Percentiles rank a stretch among this genome's conserved stretches.
These are phyloP conservation scores for Arthrobotrys musiformis DNA, from an alignment of 2,329 filamentous ascomycete genomes.

Conservation along the genomic window DNA sequence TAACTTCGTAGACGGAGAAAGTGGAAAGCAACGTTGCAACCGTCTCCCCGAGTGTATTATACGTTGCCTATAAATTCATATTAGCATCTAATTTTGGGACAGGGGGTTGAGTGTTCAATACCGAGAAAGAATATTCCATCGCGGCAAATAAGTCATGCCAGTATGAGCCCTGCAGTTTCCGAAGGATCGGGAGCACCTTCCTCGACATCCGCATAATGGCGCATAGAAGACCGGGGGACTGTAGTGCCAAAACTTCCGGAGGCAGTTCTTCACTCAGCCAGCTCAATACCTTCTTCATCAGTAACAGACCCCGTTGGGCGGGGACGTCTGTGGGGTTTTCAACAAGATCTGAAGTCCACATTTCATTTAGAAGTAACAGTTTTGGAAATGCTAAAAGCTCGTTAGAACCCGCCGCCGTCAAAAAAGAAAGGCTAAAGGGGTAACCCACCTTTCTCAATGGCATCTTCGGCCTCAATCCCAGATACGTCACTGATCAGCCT, in stretches of 20 bases:
- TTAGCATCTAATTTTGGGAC: neutral
- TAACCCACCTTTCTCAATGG: constrained; percentile 37
- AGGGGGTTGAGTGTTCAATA: constrained; percentile 21
- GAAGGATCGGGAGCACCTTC: constrained; percentile 75
- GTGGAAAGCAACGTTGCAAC: constrained; percentile 36
- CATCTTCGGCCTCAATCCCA: constrained; percentile 47
- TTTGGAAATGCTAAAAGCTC: constrained; percentile 64
- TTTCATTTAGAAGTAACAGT: constrained; percentile 69
- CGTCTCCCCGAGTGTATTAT: constrained; percentile 46
- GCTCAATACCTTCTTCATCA: constrained; percentile 58
- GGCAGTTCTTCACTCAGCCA: constrained; percentile 58
- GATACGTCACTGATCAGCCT: constrained; percentile 52
- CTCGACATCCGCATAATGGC: constrained; percentile 42
- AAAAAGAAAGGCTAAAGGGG: neutral
- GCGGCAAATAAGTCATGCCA: constrained; percentile 72
- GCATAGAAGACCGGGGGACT: constrained; percentile 61
- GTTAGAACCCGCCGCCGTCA: neutral
- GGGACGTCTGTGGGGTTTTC: constrained; percentile 56
- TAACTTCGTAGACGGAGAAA: constrained; percentile 41
- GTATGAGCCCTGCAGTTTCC: constrained; percentile 85
- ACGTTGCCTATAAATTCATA: constrained; percentile 17
- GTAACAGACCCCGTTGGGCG: constrained; percentile 55
- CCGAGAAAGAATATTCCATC: constrained; percentile 69
- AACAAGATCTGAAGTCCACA: constrained; percentile 57
- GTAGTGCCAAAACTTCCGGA: constrained; percentile 41